Evolutionary conservation across 192 early-diverging fungal species (phyloP).

Genomic region (Dimargaris xerosporica): DNA sequence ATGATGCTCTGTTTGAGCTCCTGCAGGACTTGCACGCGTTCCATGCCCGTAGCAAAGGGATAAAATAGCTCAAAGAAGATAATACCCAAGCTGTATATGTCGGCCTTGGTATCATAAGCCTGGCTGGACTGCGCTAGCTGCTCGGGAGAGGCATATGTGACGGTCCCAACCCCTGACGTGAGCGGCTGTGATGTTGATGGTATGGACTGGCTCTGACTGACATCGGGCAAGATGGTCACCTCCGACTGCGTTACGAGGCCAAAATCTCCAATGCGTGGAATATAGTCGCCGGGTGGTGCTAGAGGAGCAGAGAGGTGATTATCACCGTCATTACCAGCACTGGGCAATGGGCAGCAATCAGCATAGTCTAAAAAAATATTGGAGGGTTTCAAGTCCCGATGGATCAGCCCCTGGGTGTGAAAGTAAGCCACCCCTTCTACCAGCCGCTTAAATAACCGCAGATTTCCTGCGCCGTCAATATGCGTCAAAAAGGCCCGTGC

Average conservation of each 20-base stretch:
- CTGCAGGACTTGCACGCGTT: constrained; percentile 49
- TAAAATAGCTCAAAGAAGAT: constrained; percentile 72
- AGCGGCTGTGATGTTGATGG: constrained; percentile 18
- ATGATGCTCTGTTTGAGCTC: constrained; percentile 62
- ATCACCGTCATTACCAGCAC: constrained; percentile 19
- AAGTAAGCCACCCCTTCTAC: constrained; percentile 53
- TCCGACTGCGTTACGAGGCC: constrained; percentile 47
- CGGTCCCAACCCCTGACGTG: constrained; percentile 55
- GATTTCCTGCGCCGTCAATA: constrained; percentile 36
- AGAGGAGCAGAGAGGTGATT: constrained; percentile 19
- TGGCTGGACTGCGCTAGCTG: constrained; percentile 20
- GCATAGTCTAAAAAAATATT: constrained; percentile 58
- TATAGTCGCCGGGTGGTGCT: constrained; percentile 15
- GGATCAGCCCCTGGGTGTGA: constrained; percentile 38
- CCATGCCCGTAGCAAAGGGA: constrained; percentile 58
- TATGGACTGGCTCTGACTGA: neutral
- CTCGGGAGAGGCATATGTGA: constrained; percentile 54
- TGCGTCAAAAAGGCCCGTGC: constrained; percentile 18
- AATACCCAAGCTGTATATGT: constrained; percentile 70
- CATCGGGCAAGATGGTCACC: constrained; percentile 8
- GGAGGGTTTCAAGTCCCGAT: constrained; percentile 81
- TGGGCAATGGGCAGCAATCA: no score
- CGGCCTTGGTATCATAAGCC: constrained; percentile 65
- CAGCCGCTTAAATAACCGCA: constrained; percentile 54
- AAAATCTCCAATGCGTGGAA: constrained; percentile 46